These are phyloP conservation scores for Yamadazyma kanchanaburiensis DNA, from an alignment of 1,139 yeast species.

Conservation along the genomic window DNA sequence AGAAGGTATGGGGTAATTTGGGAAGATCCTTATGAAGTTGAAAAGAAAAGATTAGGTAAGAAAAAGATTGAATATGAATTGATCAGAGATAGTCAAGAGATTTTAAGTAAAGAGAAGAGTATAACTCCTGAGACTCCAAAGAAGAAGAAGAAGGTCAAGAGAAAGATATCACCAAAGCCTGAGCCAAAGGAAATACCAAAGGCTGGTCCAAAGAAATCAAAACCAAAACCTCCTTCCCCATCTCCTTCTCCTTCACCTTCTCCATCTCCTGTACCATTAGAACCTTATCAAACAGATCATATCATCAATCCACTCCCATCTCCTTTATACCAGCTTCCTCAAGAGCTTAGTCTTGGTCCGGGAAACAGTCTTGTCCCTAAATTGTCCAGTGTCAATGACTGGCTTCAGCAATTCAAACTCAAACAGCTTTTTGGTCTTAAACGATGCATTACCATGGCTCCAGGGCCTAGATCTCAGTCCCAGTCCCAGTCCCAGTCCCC, in stretches of 20 bases:
- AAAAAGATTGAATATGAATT: slow-evolving; percentile 71
- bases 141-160: slow-evolving; percentile 9
- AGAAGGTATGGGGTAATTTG: slow-evolving; percentile 86
- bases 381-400: slow-evolving; percentile 2
- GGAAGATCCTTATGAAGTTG: slow-evolving; percentile 75
- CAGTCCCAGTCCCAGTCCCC: too few species aligned
- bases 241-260: too few species aligned
- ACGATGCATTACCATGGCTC: slow-evolving; percentile 1
- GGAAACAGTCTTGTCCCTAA: too few species aligned
- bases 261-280: slow-evolving; percentile 2
- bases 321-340: too few species aligned
- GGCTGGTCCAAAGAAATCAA: not conserved
- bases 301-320: too few species aligned
- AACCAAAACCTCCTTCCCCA: not conserved
- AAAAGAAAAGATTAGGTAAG: slow-evolving; percentile 53
- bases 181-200: slow-evolving; percentile 1
- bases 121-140: slow-evolving; percentile 5
- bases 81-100: slow-evolving; percentile 58
- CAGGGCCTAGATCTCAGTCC: too few species aligned
- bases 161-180: slow-evolving; percentile 4
- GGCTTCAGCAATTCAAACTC: slow-evolving; percentile 2
- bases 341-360: too few species aligned
- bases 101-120: slow-evolving; percentile 43
- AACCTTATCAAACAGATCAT: not conserved
- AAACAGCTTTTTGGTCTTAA: slow-evolving; percentile 18